Evolutionary conservation across 2,329 filamentous ascomycete species (phyloP).

Genomic region (Fusarium gaditjirri): DNA sequence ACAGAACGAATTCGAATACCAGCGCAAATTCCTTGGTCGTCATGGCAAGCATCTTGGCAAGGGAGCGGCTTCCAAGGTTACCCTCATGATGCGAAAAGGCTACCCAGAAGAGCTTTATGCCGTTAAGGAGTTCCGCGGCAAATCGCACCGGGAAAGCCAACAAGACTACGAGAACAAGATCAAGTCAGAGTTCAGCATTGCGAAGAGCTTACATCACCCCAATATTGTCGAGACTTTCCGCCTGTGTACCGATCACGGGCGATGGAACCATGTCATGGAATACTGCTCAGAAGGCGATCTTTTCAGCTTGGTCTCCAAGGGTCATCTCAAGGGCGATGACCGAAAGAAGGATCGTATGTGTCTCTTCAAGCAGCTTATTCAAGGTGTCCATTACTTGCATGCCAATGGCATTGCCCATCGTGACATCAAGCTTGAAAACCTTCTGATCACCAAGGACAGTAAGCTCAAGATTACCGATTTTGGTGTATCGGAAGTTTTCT

Average conservation of each 20-base stretch:
- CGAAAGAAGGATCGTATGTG: conserved; percentile 78
- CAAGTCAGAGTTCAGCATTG: conserved; percentile 90
- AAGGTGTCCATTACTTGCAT: conserved; percentile 85
- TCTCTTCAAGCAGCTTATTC: conserved; percentile 88
- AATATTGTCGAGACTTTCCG: conserved; percentile 86
- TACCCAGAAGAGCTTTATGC: conserved; percentile 75
- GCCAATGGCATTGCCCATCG: conserved; percentile 87
- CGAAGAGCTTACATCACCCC: conserved; percentile 84
- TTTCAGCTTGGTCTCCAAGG: conserved; percentile 77
- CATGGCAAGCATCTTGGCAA: conserved; percentile 82
- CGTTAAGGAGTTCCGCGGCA: conserved; percentile 87
- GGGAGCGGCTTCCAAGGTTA: conserved; percentile 85
- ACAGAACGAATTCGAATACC: conserved; percentile 75
- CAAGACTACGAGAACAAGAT: conserved; percentile 88
- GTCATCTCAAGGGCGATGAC: conserved; percentile 72
- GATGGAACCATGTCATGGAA: conserved; percentile 95
- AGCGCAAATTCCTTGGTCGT: conserved; percentile 75
- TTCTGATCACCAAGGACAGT: conserved; percentile 81
- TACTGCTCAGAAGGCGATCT: conserved; percentile 87
- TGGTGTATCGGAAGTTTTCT: conserved; percentile 88
- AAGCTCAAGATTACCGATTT: conserved; percentile 93
- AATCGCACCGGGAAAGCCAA: conserved; percentile 73
- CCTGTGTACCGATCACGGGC: conserved; percentile 77
- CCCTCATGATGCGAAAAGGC: conserved; percentile 79
- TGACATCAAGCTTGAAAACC: conserved; percentile 90